Percentiles rank a stretch among this genome's conserved stretches.
phyloP scores from a whole-genome alignment of 2,329 filamentous ascomycete genomes.

The Xylaria sp. region DNA sequence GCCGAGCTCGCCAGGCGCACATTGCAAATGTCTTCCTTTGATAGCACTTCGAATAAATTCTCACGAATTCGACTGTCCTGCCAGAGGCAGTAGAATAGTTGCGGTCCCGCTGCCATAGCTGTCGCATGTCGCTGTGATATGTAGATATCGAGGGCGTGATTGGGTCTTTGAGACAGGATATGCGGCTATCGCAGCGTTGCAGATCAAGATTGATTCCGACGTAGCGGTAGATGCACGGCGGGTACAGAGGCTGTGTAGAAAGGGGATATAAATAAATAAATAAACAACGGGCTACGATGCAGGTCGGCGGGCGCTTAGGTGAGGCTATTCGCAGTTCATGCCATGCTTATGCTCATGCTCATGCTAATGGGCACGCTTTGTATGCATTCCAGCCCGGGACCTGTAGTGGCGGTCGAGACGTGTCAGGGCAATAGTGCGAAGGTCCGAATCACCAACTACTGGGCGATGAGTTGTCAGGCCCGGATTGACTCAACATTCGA shows the following conservation, averaged over 20 bases:
- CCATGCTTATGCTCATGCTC: constrained; percentile 29
- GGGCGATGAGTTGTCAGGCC: constrained; percentile 30
- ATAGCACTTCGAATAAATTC: constrained; percentile 55
- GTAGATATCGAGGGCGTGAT: constrained; percentile 25
- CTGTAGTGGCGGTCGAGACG: constrained; percentile 28
- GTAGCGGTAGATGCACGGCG: constrained; percentile 20
- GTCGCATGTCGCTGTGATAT: constrained; percentile 52
- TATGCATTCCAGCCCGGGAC: constrained; percentile 19
- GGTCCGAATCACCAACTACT: constrained; percentile 25
- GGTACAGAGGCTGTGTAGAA: constrained; percentile 24
- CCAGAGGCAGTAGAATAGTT: constrained; percentile 62
- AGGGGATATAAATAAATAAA: constrained; percentile 25
- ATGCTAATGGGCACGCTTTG: constrained; percentile 21
- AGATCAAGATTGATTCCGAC: constrained; percentile 21
- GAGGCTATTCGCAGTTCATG: constrained; percentile 44
- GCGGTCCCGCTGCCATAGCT: constrained; percentile 57
- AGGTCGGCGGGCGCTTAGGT: constrained; percentile 36
- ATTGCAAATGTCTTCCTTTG: constrained; percentile 59
- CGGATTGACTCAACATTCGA: constrained; percentile 31
- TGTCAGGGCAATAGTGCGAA: constrained; percentile 29
- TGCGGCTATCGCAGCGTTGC: constrained; percentile 28
- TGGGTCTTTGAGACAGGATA: constrained; percentile 19
- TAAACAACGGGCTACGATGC: constrained; percentile 25
- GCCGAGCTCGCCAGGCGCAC: constrained; percentile 72
- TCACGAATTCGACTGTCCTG: constrained; percentile 57